Evolutionary conservation across 371 early-diverging fungal genomes (phyloP).

Genomic region (Thermomucor indicae-seudaticae): DNA sequence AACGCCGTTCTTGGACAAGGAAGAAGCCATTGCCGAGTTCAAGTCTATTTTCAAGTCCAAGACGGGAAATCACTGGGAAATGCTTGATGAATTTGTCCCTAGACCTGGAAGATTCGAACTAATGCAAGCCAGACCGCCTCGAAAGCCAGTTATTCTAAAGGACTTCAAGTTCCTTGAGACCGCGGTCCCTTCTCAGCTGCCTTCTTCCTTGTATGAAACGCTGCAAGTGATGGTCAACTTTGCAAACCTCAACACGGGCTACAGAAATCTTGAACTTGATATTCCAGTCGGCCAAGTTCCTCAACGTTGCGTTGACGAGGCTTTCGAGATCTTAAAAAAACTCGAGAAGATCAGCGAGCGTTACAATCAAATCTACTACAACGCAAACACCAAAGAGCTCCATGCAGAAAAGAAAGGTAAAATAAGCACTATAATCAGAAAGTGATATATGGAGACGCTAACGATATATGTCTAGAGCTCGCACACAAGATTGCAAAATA

Average conservation of each 20-base stretch:
- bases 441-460: not conserved
- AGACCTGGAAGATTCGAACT: conserved; percentile 49
- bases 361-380: not conserved
- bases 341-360: conserved; percentile 10
- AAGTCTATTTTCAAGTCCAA: conserved; percentile 57
- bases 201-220: conserved; percentile 19
- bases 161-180: conserved; percentile 15
- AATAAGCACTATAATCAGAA: too few species aligned
- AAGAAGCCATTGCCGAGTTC: conserved; percentile 53
- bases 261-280: conserved; percentile 26
- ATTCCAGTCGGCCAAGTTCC: conserved; percentile 52
- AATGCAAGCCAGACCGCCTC: conserved; percentile 16
- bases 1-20: conserved; percentile 47
- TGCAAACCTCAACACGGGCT: conserved; percentile 28
- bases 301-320: conserved; percentile 29
- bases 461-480: conserved; percentile 3
- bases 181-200: conserved; percentile 11
- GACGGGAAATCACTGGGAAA: conserved; percentile 51
- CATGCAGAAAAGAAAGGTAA: conserved; percentile 8
- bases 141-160: conserved; percentile 18
- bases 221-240: conserved; percentile 48
- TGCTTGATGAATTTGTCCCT: conserved; percentile 19
- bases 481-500: conserved; percentile 23
- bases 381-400: not conserved
- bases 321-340: conserved; percentile 27